Conservation (phyloP, 1,139 yeast genomes). For the Candida glucosophila region DNA sequence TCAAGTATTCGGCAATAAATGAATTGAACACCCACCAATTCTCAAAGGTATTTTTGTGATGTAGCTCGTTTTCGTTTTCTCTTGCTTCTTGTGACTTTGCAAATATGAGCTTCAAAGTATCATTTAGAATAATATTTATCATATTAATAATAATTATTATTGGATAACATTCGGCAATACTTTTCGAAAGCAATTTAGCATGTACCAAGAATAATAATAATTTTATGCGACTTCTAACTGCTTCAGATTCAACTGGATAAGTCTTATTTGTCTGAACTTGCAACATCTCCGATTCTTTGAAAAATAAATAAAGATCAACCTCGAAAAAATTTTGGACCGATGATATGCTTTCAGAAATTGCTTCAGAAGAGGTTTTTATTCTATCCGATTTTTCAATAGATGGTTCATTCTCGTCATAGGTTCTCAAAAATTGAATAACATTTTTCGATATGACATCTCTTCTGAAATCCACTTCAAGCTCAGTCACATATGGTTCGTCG, state of each 20-base stretch:
- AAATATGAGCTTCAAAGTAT: conserved; percentile 24
- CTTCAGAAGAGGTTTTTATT: too few species aligned
- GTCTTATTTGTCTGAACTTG: conserved; percentile 2
- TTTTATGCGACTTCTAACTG: conserved; percentile 18
- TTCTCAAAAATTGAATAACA: too few species aligned
- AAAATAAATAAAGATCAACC: neutral
- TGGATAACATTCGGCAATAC: conserved; percentile 28
- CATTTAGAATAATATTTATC: conserved; percentile 28
- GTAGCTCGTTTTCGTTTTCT: neutral
- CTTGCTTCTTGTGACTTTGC: neutral
- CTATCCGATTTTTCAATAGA: too few species aligned
- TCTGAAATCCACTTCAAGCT: conserved; percentile 11
- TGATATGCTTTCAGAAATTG: conserved; percentile 25
- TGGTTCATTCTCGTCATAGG: conserved; percentile 25
- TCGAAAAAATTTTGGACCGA: conserved; percentile 27
- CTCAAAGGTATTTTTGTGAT: conserved; percentile 21
- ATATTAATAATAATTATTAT: conserved; percentile 27
- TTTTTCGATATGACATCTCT: conserved; percentile 23
- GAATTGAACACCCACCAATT: conserved; percentile 39
- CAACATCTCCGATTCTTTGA: neutral
- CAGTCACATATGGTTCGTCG: conserved; percentile 2
- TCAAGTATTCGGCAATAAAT: conserved; percentile 32
- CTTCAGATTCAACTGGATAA: too few species aligned
- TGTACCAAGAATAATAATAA: conserved; percentile 24
- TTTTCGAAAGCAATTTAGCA: conserved; percentile 16